Percentiles rank a stretch among this genome's conserved stretches.
Evolutionary conservation across 768 basidiomycete genomes (phyloP).

Genomic region (Coprinopsis marcescibilis): DNA sequence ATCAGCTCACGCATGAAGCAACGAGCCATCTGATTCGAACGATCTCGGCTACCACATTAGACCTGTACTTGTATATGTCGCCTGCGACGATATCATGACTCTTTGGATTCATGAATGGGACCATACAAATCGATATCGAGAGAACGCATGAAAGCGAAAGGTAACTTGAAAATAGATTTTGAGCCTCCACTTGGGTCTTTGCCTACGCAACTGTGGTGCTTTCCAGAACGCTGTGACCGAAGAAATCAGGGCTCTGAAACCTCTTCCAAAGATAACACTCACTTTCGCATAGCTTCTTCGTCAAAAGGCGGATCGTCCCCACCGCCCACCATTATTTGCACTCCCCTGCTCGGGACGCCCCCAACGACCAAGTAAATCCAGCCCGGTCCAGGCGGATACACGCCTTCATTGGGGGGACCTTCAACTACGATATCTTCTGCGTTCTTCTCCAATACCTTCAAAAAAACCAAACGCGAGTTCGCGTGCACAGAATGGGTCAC

Average conservation of each 20-base stretch:
- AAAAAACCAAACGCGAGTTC: constrained; percentile 70
- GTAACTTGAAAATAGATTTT: too few species aligned
- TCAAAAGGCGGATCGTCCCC: constrained; percentile 58
- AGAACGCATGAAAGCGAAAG: too few species aligned
- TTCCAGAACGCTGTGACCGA: too few species aligned
- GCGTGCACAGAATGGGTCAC: constrained; percentile 75
- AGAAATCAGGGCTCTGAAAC: too few species aligned
- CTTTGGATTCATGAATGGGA: constrained; percentile 12
- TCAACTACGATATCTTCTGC: constrained; percentile 43
- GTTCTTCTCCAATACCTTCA: constrained; percentile 38
- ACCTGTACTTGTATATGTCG: background rate
- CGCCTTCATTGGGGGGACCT: constrained; percentile 54
- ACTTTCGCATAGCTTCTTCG: constrained; percentile 53
- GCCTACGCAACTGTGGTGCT: too few species aligned
- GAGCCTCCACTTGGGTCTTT: too few species aligned
- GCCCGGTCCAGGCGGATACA: constrained; percentile 81
- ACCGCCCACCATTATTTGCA: constrained; percentile 62
- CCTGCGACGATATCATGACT: constrained; percentile 23
- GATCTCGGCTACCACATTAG: background rate
- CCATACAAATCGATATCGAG: too few species aligned
- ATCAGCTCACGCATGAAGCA: constrained; percentile 93
- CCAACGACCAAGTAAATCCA: constrained; percentile 66
- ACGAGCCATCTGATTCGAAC: constrained; percentile 61
- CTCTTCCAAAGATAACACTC: constrained; percentile 31
- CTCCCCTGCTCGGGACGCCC: constrained; percentile 60